Percentiles rank a stretch among this genome's conserved stretches.
Evolutionary conservation across 2,329 filamentous ascomycete genomes (phyloP).

Genomic region (Cladobotryum protrusum): DNA sequence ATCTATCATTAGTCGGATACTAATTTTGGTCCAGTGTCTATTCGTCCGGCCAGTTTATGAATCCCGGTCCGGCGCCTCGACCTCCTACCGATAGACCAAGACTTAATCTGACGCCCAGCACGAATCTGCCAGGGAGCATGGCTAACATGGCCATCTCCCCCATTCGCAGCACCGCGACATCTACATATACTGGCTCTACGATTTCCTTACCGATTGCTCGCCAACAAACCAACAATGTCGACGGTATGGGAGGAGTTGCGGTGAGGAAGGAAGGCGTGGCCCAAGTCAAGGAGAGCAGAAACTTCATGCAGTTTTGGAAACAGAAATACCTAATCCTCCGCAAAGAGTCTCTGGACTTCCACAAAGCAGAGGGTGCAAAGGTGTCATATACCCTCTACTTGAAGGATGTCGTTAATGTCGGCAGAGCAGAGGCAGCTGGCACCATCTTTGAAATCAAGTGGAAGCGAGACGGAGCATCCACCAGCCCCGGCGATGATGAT

Average conservation of each 20-base stretch:
- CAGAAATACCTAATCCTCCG: slow-evolving; percentile 87
- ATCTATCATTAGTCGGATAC: not conserved
- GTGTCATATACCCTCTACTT: slow-evolving; percentile 79
- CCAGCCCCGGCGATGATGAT: slow-evolving; percentile 71
- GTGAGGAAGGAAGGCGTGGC: slow-evolving; percentile 79
- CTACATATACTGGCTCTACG: slow-evolving; percentile 64
- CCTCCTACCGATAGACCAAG: slow-evolving; percentile 80
- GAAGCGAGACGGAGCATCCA: slow-evolving; percentile 59
- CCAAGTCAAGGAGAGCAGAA: slow-evolving; percentile 83
- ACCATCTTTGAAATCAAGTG: slow-evolving; percentile 93
- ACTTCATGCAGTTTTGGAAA: slow-evolving; percentile 80
- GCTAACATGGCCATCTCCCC: slow-evolving; percentile 71
- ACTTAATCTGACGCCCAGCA: slow-evolving; percentile 70
- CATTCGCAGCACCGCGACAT: slow-evolving; percentile 58
- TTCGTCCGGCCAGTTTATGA: slow-evolving; percentile 74
- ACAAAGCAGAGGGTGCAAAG: slow-evolving; percentile 86
- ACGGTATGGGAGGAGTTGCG: slow-evolving; percentile 61
- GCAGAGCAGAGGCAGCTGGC: slow-evolving; percentile 82
- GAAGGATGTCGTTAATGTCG: slow-evolving; percentile 82
- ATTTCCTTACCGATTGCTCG: slow-evolving; percentile 64
- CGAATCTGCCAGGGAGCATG: slow-evolving; percentile 71
- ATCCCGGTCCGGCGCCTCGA: slow-evolving; percentile 87
- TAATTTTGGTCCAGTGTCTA: slow-evolving; percentile 41
- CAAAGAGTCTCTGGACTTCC: slow-evolving; percentile 88
- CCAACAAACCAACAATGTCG: slow-evolving; percentile 54